A percentile compares a stretch with the other conserved stretches of the same genome.
Evolutionary conservation across 306 rosid species (phyloP).

Genomic region (Vigna unguiculata): DNA sequence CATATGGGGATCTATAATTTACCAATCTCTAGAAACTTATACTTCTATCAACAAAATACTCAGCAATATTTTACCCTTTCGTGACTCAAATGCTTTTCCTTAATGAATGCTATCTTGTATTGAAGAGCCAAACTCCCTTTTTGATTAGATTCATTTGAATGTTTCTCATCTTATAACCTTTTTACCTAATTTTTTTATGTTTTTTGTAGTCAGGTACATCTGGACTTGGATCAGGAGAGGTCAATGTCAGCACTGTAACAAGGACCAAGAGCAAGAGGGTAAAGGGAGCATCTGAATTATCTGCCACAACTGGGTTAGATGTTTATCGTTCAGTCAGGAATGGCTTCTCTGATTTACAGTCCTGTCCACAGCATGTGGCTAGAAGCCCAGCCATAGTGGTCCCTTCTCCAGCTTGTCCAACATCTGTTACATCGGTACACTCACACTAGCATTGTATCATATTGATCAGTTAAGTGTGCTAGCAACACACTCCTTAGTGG

Average conservation of each 20-base stretch:
- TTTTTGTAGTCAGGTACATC: slow-evolving; percentile 61
- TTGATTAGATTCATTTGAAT: slow-evolving; percentile 25
- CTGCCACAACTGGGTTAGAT: slow-evolving; percentile 62
- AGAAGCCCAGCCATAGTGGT: slow-evolving; percentile 75
- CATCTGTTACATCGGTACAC: slow-evolving; percentile 42
- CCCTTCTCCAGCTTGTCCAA: slow-evolving; percentile 60
- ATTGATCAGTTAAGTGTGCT: neutral
- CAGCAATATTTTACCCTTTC: neutral
- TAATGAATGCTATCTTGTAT: neutral
- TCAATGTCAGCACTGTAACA: slow-evolving; percentile 44
- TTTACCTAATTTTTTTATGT: slow-evolving; percentile 38
- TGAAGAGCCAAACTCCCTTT: slow-evolving; percentile 14
- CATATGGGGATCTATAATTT: neutral
- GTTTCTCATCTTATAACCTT: slow-evolving; percentile 26
- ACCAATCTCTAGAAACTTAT: slow-evolving; percentile 17
- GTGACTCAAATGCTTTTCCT: slow-evolving; percentile 12
- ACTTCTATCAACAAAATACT: slow-evolving; percentile 8
- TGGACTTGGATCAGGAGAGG: slow-evolving; percentile 58
- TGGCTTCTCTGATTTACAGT: slow-evolving; percentile 63
- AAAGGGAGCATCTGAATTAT: slow-evolving; percentile 62
- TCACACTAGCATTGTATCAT: slow-evolving; percentile 38
- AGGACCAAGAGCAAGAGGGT: slow-evolving; percentile 63
- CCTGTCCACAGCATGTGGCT: slow-evolving; percentile 60
- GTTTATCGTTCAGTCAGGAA: slow-evolving; percentile 61
- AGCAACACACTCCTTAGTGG: neutral